These are phyloP conservation scores for Colletotrichum tanaceti DNA, from an alignment of 2,329 filamentous ascomycete species.

Conservation along the genomic window DNA sequence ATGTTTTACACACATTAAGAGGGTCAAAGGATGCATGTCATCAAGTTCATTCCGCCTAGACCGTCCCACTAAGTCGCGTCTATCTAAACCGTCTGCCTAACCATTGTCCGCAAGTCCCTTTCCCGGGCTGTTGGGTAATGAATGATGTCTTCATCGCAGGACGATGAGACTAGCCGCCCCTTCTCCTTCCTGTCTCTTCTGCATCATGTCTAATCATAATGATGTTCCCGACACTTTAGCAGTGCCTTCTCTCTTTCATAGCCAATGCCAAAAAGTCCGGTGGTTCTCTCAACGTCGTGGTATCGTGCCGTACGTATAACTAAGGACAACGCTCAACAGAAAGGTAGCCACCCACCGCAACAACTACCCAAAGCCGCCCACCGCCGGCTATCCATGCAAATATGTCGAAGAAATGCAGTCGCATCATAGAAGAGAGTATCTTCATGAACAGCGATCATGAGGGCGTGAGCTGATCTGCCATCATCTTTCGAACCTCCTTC, in stretches of 20 bases:
- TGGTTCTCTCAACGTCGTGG: background rate
- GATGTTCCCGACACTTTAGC: background rate
- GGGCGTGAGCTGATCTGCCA: slow-evolving; percentile 54
- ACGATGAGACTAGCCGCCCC: background rate
- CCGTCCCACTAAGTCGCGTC: slow-evolving; percentile 1
- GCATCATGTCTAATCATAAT: background rate
- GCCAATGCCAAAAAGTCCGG: background rate
- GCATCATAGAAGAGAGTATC: too few relatives aligned
- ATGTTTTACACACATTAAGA: too few relatives aligned
- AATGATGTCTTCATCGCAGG: background rate
- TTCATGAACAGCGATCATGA: slow-evolving; percentile 43
- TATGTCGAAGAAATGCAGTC: background rate
- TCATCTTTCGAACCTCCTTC: slow-evolving; percentile 58
- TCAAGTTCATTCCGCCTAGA: slow-evolving; percentile 9
- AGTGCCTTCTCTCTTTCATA: background rate
- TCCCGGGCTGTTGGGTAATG: background rate
- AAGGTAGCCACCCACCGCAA: background rate
- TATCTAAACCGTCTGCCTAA: background rate
- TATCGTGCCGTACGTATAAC: background rate
- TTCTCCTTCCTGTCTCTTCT: background rate
- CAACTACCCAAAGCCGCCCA: background rate
- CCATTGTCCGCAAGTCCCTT: background rate
- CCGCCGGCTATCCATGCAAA: background rate
- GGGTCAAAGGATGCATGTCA: background rate
- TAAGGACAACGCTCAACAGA: background rate